Evolutionary conservation across 805 yeast genomes (phyloP).

Genomic region (Yarrowia sp.): DNA sequence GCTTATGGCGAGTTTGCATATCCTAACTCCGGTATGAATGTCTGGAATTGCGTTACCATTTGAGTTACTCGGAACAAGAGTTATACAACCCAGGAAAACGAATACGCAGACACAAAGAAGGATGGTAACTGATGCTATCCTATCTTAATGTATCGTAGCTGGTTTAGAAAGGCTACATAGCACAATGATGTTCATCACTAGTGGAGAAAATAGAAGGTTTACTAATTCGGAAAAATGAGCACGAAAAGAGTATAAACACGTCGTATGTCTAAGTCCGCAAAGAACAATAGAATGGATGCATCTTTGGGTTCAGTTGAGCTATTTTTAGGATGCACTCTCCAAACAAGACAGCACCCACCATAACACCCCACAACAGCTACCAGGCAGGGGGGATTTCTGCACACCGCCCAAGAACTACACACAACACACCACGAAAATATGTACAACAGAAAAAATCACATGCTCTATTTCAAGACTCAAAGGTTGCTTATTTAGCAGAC

Average conservation of each 20-base stretch:
- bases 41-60: background rate
- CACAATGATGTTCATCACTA: background rate
- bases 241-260: background rate
- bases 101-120: background rate
- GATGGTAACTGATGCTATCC: background rate
- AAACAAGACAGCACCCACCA: background rate
- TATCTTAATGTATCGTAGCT: background rate
- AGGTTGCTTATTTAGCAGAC: slow-evolving; percentile 9
- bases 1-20: background rate
- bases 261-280: background rate
- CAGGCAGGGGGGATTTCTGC: background rate
- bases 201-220: background rate
- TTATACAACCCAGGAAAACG: background rate
- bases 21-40: background rate
- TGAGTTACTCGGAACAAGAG: background rate
- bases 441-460: slow-evolving; percentile 9
- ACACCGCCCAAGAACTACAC: background rate
- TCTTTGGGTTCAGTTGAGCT: background rate
- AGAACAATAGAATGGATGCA: background rate
- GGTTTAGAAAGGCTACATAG: background rate
- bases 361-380: background rate
- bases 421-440: background rate
- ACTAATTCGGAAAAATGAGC: background rate
- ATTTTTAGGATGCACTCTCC: background rate
- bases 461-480: slow-evolving; percentile 17